A percentile compares a stretch with the other conserved stretches of the same genome.
These are phyloP conservation scores for Albugo candida DNA, from an alignment of 352 stramenopile genomes.

Conservation along the genomic window DNA sequence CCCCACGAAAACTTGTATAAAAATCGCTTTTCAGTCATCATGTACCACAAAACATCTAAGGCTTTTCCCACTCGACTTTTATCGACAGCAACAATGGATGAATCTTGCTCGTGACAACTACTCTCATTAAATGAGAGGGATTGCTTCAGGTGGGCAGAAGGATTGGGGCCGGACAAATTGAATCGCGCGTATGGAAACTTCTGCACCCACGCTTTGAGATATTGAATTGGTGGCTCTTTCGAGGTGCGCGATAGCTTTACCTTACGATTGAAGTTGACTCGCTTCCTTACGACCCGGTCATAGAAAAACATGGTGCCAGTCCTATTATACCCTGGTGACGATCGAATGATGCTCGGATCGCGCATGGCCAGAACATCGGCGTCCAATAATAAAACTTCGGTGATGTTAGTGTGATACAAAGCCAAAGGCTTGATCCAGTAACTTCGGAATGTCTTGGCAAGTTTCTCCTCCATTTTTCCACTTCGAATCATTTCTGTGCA, in stretches of 20 bases:
- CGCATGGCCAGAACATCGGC: conserved; percentile 20
- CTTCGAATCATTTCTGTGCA: conserved; percentile 12
- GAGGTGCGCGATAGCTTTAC: conserved; percentile 1
- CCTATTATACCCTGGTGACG: conserved; percentile 4
- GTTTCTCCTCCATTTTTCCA: conserved; percentile 1
- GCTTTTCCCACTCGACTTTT: conserved; percentile 24
- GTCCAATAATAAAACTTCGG: conserved; percentile 30
- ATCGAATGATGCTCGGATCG: conserved; percentile 12
- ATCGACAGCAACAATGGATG: conserved; percentile 47
- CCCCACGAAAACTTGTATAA: conserved; percentile 40
- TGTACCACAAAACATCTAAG: conserved; percentile 39
- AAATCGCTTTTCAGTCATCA: conserved; percentile 47
- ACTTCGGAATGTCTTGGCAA: conserved; percentile 8
- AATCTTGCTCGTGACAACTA: conserved; percentile 48
- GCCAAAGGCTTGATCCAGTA: conserved; percentile 14
- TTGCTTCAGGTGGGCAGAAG: conserved; percentile 13
- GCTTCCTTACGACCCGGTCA: conserved; percentile 1
- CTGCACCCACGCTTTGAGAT: conserved; percentile 3
- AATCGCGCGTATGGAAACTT: conserved; percentile 6
- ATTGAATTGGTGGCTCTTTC: neutral
- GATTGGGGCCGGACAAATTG: conserved; percentile 1
- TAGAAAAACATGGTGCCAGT: conserved; percentile 10
- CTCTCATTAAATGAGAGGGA: conserved; percentile 21
- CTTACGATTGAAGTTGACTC: conserved; percentile 3
- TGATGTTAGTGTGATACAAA: conserved; percentile 21